Conservation (phyloP, 2,329 filamentous ascomycete genomes). For the Aureobasidium vineae region DNA sequence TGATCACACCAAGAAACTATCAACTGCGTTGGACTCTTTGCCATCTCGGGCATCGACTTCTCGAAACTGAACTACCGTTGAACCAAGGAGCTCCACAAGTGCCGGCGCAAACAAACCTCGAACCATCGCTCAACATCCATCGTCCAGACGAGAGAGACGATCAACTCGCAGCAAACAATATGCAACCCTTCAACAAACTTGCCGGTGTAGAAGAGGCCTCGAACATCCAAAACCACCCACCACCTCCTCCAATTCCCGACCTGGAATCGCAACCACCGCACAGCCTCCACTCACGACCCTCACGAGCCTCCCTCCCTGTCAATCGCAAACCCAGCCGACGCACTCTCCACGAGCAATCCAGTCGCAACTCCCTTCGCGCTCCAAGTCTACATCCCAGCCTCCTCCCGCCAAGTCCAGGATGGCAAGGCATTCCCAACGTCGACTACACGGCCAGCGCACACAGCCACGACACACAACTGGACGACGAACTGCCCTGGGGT, state of each 20-base stretch:
- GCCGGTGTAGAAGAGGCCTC: constrained; percentile 38
- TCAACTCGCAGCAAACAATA: constrained; percentile 25
- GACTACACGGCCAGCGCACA: constrained; percentile 24
- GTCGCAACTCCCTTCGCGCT: constrained; percentile 33
- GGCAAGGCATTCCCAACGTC: background rate
- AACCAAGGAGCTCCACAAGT: background rate
- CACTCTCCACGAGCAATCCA: constrained; percentile 35
- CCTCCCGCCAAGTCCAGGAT: background rate
- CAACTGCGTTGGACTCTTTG: background rate
- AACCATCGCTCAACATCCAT: background rate
- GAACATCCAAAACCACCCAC: constrained; percentile 30
- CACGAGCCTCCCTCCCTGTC: constrained; percentile 38
- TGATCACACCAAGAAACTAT: background rate
- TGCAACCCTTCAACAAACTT: constrained; percentile 39
- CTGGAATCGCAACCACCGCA: constrained; percentile 29
- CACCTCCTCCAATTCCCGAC: constrained; percentile 33
- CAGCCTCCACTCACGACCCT: constrained; percentile 31
- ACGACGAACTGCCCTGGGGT: constrained; percentile 79
- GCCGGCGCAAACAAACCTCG: background rate
- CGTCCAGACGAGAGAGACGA: background rate
- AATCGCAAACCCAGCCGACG: constrained; percentile 37
- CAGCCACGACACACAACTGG: constrained; percentile 55
- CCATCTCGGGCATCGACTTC: background rate
- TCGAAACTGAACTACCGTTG: background rate
- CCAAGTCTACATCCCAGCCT: constrained; percentile 8